Evolutionary conservation across 352 stramenopile species (phyloP).

Genomic region (Thalassiosira mediterranea): DNA sequence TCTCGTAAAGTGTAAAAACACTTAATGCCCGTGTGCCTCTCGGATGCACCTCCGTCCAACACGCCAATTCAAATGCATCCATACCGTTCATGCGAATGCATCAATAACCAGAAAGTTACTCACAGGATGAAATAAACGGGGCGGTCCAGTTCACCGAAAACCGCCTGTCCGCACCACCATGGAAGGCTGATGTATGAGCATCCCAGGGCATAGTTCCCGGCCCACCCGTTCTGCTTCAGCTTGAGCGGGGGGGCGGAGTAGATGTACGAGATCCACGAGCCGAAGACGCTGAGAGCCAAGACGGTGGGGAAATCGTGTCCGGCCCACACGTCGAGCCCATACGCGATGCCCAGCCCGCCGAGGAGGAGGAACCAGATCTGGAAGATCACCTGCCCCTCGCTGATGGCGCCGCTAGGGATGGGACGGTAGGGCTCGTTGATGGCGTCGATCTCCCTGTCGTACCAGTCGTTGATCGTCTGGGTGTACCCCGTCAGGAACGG

Average conservation of each 20-base stretch:
- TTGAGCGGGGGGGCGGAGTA: conserved; percentile 88
- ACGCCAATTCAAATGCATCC: too few relatives aligned
- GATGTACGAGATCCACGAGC: conserved; percentile 88
- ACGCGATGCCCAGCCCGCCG: conserved; percentile 82
- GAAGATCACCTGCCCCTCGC: conserved; percentile 84
- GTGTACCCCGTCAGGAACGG: conserved; percentile 88
- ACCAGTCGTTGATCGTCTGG: conserved; percentile 90
- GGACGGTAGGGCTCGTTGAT: conserved; percentile 89
- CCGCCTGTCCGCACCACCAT: conserved; percentile 89
- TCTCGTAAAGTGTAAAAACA: too few relatives aligned
- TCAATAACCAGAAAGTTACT: conserved; percentile 39
- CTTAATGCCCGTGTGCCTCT: too few relatives aligned
- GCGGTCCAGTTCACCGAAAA: conserved; percentile 85
- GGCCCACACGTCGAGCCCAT: conserved; percentile 80
- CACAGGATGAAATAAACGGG: conserved; percentile 84
- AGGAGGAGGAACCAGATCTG: conserved; percentile 88
- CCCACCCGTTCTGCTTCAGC: conserved; percentile 88
- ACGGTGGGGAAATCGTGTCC: conserved; percentile 85
- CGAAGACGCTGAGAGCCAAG: conserved; percentile 83
- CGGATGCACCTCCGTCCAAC: too few relatives aligned
- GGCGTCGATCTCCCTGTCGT: conserved; percentile 89
- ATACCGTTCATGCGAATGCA: conserved; percentile 5
- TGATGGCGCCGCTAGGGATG: conserved; percentile 85
- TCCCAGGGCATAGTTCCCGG: conserved; percentile 87
- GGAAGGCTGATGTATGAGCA: conserved; percentile 89